These are phyloP conservation scores for Lichtheimia hyalospora DNA, from an alignment of 371 early-diverging fungal species.

Conservation along the genomic window DNA sequence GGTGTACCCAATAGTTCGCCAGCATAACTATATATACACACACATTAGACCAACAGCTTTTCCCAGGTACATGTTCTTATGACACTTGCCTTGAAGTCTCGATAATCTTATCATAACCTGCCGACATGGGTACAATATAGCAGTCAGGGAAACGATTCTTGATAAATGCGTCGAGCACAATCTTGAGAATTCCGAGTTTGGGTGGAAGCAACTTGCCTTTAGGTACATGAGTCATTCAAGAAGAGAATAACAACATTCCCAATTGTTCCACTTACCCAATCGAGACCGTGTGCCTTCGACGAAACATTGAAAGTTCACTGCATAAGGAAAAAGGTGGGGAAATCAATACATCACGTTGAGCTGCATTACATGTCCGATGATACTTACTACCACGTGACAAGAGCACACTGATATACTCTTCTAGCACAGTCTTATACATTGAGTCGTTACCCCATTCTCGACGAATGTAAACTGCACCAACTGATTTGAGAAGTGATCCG, in stretches of 20 bases:
- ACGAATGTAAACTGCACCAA: constrained; percentile 83
- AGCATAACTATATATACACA: constrained; percentile 27
- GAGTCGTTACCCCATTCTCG: constrained; percentile 80
- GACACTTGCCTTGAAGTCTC: constrained; percentile 74
- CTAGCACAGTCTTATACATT: constrained; percentile 69
- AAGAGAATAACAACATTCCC: background rate
- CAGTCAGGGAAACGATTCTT: constrained; percentile 68
- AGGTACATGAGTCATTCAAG: background rate
- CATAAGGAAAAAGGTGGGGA: background rate
- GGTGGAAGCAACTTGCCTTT: constrained; percentile 76
- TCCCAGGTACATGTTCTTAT: background rate
- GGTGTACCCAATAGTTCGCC: constrained; percentile 81
- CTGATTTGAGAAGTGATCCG: constrained; percentile 63
- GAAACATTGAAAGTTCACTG: constrained; percentile 81
- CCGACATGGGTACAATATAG: constrained; percentile 79
- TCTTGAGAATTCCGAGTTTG: constrained; percentile 82
- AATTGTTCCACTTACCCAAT: constrained; percentile 37
- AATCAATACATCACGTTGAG: background rate
- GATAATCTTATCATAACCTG: constrained; percentile 87
- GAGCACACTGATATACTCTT: constrained; percentile 69
- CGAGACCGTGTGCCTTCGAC: constrained; percentile 87
- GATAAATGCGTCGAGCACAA: constrained; percentile 73
- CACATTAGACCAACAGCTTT: background rate
- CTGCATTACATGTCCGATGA: background rate
- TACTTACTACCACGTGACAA: constrained; percentile 38